Evolutionary conservation across 352 stramenopile genomes (phyloP).

Genomic region (Phytophthora palmivora): DNA sequence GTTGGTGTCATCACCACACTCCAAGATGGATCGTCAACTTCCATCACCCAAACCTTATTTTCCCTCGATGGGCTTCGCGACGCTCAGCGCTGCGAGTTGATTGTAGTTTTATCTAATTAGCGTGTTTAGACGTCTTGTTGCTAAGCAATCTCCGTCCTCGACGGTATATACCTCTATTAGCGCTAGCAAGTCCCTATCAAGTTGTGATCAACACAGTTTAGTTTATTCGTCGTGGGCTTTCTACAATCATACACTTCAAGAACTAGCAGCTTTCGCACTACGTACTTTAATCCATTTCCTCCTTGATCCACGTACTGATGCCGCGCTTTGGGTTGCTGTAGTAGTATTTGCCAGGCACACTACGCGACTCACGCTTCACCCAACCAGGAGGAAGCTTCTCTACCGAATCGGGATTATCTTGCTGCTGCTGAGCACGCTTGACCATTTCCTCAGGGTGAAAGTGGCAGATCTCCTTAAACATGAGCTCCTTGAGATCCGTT

Average conservation of each 20-base stretch:
- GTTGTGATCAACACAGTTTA: conserved; percentile 31
- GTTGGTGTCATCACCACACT: conserved; percentile 13
- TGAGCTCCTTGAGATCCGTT: conserved; percentile 88
- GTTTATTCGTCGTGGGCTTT: conserved; percentile 29
- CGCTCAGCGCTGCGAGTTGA: conserved; percentile 26
- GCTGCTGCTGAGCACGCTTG: conserved; percentile 83
- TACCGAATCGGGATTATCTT: conserved; percentile 63
- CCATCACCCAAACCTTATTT: conserved; percentile 24
- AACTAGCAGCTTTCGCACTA: conserved; percentile 17
- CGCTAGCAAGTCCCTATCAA: conserved; percentile 19
- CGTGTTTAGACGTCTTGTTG: conserved; percentile 22
- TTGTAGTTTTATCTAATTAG: conserved; percentile 20
- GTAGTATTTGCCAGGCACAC: conserved; percentile 89
- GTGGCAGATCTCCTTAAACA: conserved; percentile 92
- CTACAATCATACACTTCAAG: conserved; percentile 43
- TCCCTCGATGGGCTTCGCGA: conserved; percentile 17
- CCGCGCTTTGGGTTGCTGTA: conserved; percentile 91
- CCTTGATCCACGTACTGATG: conserved; percentile 91
- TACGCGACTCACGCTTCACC: conserved; percentile 88
- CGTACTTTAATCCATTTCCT: conserved; percentile 75
- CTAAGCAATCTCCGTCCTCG: conserved; percentile 8
- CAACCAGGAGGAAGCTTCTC: conserved; percentile 86
- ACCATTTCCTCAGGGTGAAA: conserved; percentile 91
- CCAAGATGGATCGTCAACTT: conserved; percentile 17
- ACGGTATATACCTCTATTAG: conserved; percentile 21